phyloP scores from a whole-genome alignment of 495 filamentous ascomycete genomes.

The Neurospora terricola region DNA sequence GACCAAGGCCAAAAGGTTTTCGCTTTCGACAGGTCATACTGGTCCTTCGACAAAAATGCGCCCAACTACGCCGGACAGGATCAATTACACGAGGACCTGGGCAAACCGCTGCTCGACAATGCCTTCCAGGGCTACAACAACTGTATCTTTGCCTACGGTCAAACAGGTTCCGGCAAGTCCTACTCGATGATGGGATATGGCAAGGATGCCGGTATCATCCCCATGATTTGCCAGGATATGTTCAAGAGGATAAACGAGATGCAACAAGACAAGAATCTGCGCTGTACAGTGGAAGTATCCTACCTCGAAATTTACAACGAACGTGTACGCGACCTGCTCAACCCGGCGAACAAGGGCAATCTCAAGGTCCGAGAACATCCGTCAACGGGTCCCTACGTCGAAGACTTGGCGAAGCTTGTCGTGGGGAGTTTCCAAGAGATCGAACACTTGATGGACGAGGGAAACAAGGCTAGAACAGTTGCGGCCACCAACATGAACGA shows the following conservation, averaged over 20 bases:
- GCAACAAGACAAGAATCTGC: conserved; percentile 66
- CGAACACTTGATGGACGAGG: conserved; percentile 97
- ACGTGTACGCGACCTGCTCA: conserved; percentile 89
- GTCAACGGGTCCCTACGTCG: conserved; percentile 93
- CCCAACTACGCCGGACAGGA: conserved; percentile 84
- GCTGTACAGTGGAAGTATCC: conserved; percentile 92
- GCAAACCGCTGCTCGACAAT: conserved; percentile 88
- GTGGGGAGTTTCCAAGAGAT: conserved; percentile 95
- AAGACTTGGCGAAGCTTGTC: conserved; percentile 94
- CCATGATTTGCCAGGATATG: conserved; percentile 96
- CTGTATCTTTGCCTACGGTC: conserved; percentile 99
- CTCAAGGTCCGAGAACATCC: conserved; percentile 96
- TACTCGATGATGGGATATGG: conserved; percentile 99
- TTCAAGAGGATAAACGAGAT: conserved; percentile 72
- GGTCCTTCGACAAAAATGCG: conserved; percentile 84
- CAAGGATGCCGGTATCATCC: conserved; percentile 91
- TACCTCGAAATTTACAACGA: conserved; percentile 99
- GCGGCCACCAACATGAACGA: conserved; percentile 99
- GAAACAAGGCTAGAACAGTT: conserved; percentile 96
- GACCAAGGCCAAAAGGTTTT: conserved; percentile 75
- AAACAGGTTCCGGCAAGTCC: conserved; percentile 96
- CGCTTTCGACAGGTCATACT: conserved; percentile 95
- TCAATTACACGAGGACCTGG: conserved; percentile 78
- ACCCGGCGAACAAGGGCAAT: conserved; percentile 93
- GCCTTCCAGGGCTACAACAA: conserved; percentile 99